Evolutionary conservation across 345 rosid species (phyloP).

Genomic region (Bruguiera sexangula): DNA sequence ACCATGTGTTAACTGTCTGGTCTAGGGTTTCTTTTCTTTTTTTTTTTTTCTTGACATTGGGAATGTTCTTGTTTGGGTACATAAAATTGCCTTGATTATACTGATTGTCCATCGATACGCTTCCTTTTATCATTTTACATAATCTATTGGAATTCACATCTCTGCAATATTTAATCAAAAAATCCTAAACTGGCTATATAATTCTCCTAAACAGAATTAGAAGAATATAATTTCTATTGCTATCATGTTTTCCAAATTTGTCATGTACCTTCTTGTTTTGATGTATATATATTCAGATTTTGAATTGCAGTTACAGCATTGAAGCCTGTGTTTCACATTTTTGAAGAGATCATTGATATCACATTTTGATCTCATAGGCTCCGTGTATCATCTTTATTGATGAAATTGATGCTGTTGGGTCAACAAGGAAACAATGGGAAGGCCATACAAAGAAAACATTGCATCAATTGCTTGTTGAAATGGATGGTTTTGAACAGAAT

Average conservation of each 20-base stretch:
- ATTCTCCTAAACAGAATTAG: too few relatives aligned
- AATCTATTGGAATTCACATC: too few relatives aligned
- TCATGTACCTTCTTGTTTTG: neutral
- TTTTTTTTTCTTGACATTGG: too few relatives aligned
- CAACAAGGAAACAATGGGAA: constrained; percentile 98
- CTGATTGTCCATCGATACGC: too few relatives aligned
- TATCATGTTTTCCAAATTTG: neutral
- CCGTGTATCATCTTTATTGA: constrained; percentile 98
- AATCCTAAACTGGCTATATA: too few relatives aligned
- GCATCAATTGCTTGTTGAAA: constrained; percentile 96
- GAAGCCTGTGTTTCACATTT: neutral
- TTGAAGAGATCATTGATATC: constrained; percentile 4
- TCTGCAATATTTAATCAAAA: too few relatives aligned
- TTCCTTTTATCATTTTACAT: too few relatives aligned
- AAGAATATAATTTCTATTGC: too few relatives aligned
- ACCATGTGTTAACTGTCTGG: too few relatives aligned
- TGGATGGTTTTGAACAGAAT: constrained; percentile 99
- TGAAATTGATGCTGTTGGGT: constrained; percentile 98
- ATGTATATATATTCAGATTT: neutral
- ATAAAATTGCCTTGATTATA: too few relatives aligned
- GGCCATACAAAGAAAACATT: constrained; percentile 98
- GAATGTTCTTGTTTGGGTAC: too few relatives aligned
- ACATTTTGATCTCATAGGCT: constrained; percentile 47
- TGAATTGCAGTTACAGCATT: neutral
- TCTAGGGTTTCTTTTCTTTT: too few relatives aligned